These are phyloP conservation scores for Hypoxylon sp. DNA, from an alignment of 2,329 filamentous ascomycete genomes.

Conservation along the genomic window DNA sequence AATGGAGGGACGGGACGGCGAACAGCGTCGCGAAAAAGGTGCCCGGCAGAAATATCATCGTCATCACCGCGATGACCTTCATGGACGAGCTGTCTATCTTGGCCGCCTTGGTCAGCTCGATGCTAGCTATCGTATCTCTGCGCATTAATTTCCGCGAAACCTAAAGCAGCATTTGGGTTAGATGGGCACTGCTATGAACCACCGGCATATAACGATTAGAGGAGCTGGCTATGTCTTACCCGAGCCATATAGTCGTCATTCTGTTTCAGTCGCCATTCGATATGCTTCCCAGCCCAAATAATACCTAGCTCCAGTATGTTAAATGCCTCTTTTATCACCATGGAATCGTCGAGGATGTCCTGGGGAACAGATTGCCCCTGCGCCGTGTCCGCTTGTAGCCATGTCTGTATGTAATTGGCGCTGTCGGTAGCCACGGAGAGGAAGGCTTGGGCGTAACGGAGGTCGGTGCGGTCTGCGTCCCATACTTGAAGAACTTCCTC, in stretches of 20 bases:
- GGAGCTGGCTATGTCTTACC: conserved; percentile 10
- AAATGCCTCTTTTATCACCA: conserved; percentile 16
- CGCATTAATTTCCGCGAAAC: conserved; percentile 22
- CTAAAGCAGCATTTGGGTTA: conserved; percentile 10
- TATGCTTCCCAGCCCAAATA: too few relatives aligned
- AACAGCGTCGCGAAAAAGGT: conserved; percentile 52
- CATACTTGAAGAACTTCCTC: conserved; percentile 6
- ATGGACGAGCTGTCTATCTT: conserved; percentile 32
- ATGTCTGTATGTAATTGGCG: conserved; percentile 9
- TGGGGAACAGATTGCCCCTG: neutral
- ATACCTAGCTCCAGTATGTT: conserved; percentile 15
- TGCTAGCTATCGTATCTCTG: conserved; percentile 22
- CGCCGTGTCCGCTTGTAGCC: conserved; percentile 2
- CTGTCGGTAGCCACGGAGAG: conserved; percentile 5
- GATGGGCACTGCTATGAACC: neutral
- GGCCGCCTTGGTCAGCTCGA: conserved; percentile 31
- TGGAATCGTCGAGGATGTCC: neutral
- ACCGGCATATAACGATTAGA: neutral
- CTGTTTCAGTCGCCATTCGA: conserved; percentile 14
- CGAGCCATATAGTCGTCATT: conserved; percentile 18
- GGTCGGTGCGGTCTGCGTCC: neutral
- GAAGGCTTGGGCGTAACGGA: neutral
- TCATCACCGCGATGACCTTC: conserved; percentile 43
- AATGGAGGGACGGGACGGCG: conserved; percentile 46
- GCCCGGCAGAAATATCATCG: conserved; percentile 50